Evolutionary conservation across 495 filamentous ascomycete genomes (phyloP).

Genomic region (Penicillium ucsense): DNA sequence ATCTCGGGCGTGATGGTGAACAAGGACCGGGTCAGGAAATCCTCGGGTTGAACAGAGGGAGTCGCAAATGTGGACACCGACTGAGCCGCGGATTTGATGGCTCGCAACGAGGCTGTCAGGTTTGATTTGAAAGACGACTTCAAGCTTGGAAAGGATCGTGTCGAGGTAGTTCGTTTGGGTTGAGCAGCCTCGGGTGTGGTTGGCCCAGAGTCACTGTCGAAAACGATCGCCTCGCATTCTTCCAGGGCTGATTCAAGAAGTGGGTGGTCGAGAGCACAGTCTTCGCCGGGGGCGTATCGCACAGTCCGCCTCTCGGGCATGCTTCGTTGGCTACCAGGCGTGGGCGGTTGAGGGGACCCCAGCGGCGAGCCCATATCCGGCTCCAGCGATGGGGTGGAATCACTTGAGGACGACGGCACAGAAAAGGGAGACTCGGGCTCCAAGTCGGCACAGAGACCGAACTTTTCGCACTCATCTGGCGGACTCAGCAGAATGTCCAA

Average conservation of each 20-base stretch:
- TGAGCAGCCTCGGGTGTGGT: conserved; percentile 9
- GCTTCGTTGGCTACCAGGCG: conserved; percentile 28
- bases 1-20: conserved; percentile 70
- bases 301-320: conserved; percentile 31
- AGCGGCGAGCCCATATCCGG: conserved; percentile 42
- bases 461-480: conserved; percentile 30
- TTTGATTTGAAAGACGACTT: conserved; percentile 77
- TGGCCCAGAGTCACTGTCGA: conserved; percentile 10
- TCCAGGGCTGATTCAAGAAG: conserved; percentile 33
- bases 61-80: conserved; percentile 70
- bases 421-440: conserved; percentile 34
- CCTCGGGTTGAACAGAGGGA: conserved; percentile 69
- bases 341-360: conserved; percentile 27
- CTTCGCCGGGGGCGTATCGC: conserved; percentile 38
- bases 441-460: conserved; percentile 24
- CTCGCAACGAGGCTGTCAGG: conserved; percentile 81
- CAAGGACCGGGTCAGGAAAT: conserved; percentile 80
- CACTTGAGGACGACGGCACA: conserved; percentile 44
- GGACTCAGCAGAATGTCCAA: conserved; percentile 39
- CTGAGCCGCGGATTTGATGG: conserved; percentile 74
- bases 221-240: conserved; percentile 20
- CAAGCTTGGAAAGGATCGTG: conserved; percentile 29
- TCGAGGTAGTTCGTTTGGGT: conserved; percentile 14
- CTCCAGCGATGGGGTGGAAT: conserved; percentile 54
- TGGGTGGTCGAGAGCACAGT: conserved; percentile 48